Percentiles rank a stretch among this genome's conserved stretches.
Conservation (phyloP, 1,284 basidiomycete species). For the Fomitopsis schrenkii region DNA sequence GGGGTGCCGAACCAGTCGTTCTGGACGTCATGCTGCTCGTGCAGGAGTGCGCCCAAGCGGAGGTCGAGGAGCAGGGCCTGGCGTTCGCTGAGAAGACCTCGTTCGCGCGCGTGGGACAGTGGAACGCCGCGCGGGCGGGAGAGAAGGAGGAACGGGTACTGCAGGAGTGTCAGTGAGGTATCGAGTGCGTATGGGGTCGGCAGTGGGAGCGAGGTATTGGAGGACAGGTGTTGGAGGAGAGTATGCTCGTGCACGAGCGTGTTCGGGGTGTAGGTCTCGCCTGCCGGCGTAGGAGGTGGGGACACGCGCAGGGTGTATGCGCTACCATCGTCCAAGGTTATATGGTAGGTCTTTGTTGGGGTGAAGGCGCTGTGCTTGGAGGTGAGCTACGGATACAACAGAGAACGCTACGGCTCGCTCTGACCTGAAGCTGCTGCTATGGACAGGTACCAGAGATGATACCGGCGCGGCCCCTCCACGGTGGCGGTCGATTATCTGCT, state of each 20-base stretch:
- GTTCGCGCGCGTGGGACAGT: constrained; percentile 32
- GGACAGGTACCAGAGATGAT: not conserved
- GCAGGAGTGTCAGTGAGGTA: constrained; percentile 16
- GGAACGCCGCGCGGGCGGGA: constrained; percentile 22
- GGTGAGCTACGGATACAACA: not conserved
- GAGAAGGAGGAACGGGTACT: constrained; percentile 27
- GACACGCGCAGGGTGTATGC: constrained; percentile 22
- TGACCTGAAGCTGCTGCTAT: constrained; percentile 8
- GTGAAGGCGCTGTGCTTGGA: constrained; percentile 18
- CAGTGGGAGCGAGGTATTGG: constrained; percentile 23
- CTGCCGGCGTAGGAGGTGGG: constrained; percentile 5
- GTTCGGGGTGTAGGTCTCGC: constrained; percentile 21
- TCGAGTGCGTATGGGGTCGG: constrained; percentile 17
- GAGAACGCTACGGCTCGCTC: not conserved
- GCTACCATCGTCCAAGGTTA: constrained; percentile 13
- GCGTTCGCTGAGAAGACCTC: constrained; percentile 35
- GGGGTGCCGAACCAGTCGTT: constrained; percentile 72
- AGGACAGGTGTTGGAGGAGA: constrained; percentile 19
- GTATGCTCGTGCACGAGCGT: constrained; percentile 23
- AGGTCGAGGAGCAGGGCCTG: constrained; percentile 50
- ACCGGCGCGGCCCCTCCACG: constrained; percentile 1
- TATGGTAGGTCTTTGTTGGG: constrained; percentile 12
- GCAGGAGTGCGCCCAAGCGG: constrained; percentile 51
- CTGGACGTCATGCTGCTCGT: constrained; percentile 58
- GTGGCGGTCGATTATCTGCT: constrained; percentile 13